phyloP scores from a whole-genome alignment of 352 stramenopile species.

The Phytophthora podocarpi region DNA sequence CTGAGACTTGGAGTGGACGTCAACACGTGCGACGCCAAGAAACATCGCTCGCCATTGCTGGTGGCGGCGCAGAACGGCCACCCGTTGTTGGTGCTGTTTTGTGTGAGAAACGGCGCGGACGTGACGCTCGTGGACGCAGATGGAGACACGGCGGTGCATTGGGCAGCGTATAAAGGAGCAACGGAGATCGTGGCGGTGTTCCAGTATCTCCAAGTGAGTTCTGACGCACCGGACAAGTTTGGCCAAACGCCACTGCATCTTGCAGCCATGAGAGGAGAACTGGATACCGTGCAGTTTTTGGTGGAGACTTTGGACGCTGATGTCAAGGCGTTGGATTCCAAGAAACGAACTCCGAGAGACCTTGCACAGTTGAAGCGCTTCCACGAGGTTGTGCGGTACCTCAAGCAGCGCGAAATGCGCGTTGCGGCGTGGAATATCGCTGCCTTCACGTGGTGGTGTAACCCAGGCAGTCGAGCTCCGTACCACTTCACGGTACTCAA shows the following conservation, averaged over 20 bases:
- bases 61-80: conserved; percentile 81
- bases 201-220: conserved; percentile 76
- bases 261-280: conserved; percentile 75
- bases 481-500: conserved; percentile 78
- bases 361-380: conserved; percentile 67
- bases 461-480: conserved; percentile 59
- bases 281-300: conserved; percentile 76
- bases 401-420: conserved; percentile 40
- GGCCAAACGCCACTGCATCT: conserved; percentile 87
- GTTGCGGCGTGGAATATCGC: conserved; percentile 65
- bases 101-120: conserved; percentile 74
- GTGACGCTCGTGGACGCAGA: conserved; percentile 67
- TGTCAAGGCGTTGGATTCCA: conserved; percentile 48
- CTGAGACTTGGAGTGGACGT: conserved; percentile 66
- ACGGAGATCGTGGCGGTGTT: conserved; percentile 86
- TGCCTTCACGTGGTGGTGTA: conserved; percentile 53
- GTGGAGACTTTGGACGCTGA: conserved; percentile 80
- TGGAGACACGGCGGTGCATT: conserved; percentile 83
- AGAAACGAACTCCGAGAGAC: conserved; percentile 64
- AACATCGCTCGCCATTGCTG: conserved; percentile 76
- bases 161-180: conserved; percentile 86
- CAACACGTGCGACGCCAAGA: conserved; percentile 74
- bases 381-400: conserved; percentile 56
- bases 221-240: conserved; percentile 66
- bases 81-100: conserved; percentile 76